Base-by-base conservation (phyloP, 352 stramenopile genomes). In the Globisporangium nodosum region DNA sequence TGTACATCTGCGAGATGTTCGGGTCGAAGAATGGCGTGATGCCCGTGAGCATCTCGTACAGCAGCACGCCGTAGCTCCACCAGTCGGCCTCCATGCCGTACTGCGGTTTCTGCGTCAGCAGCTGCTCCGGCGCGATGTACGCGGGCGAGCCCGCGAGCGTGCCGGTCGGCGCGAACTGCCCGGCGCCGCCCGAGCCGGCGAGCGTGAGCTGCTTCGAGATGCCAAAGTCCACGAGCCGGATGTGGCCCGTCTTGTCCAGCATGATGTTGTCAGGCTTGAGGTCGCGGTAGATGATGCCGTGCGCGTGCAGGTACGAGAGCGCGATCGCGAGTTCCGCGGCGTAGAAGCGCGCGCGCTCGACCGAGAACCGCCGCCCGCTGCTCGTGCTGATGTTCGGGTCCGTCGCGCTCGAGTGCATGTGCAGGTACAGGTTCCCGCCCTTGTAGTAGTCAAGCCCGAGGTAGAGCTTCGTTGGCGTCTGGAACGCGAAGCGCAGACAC, bases 201-300 rank as follows among this genome's bases (percentile, higher is more conserved):
- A 63, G 66, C 16, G 66, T 74, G 21, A 95, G 66, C 54, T 94
- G 81, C 86, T 99, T 99, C 9, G 90, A 97, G 68, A 99, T 92
- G n/a, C 97, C 97, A 75, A 99, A 99, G 74, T 99, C 97, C 48
- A 97, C 99, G 21, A 99, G 75, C 42, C 96, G 89, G 46, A 99
- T 87, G 66, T 99, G 95, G 45, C 97, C 97, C 51, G 96, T 74
- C 15, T 85, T 89, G 61, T 98, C 98, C 67, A 99, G 97, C 73
- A 99, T 97, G 78, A 97, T 83, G 60, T 96, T 84, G 49, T 83
- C 65, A 0, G 85, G 84, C 65, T 96, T 96, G 47, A 96, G 67
- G 58, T 96, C 86, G 51, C 86, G 85, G 68, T 96, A 93, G 48
- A 93, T 89, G 60, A 94, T 93, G 52, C 78, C 81, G 47, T 93